A percentile compares a stretch with the other conserved stretches of the same genome.
Conservation (phyloP, 2,329 filamentous ascomycete species). For the Penicillium sp. region DNA sequence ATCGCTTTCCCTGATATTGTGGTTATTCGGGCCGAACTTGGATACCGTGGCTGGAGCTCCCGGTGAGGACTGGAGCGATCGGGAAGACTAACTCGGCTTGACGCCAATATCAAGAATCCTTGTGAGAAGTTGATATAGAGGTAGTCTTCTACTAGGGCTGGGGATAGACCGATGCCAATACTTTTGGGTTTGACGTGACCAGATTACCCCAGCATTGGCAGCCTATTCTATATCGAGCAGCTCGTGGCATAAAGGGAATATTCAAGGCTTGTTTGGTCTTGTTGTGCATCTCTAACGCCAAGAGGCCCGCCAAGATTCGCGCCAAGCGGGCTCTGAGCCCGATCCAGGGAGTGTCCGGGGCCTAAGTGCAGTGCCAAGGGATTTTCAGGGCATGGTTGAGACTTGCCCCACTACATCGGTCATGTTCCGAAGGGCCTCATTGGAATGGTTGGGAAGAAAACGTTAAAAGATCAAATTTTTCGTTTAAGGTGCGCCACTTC, state of each 20-base stretch:
- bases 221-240: constrained; percentile 1
- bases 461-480: neutral
- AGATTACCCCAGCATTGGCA: neutral
- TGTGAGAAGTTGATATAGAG: neutral
- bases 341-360: neutral
- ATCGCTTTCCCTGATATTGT: neutral
- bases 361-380: neutral
- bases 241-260: neutral
- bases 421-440: neutral
- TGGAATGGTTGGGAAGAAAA: neutral
- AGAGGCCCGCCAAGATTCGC: constrained; percentile 2
- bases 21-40: neutral
- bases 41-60: neutral
- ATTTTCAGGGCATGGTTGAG: neutral
- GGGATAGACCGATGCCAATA: neutral
- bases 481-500: neutral
- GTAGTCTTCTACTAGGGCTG: neutral
- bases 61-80: neutral
- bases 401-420: neutral
- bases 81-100: neutral
- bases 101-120: neutral
- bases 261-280: constrained; percentile 9
- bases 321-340: neutral
- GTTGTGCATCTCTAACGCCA: constrained; percentile 2
- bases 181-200: neutral